These are phyloP conservation scores for Candida succiphila DNA, from an alignment of 805 yeast genomes.

Conservation along the genomic window DNA sequence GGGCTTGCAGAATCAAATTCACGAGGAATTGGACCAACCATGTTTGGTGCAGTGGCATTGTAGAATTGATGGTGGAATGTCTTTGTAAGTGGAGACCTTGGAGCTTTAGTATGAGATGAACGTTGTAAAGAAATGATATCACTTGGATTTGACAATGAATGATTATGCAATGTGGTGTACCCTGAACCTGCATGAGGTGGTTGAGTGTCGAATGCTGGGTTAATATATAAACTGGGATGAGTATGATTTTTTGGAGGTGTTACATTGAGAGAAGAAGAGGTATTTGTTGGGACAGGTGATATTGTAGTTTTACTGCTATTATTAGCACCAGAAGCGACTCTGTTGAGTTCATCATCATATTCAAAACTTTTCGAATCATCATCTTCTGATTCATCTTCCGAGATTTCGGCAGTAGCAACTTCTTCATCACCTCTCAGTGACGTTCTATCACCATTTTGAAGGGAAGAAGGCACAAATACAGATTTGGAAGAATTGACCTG, in stretches of 20 bases:
- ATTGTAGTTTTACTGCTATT: background rate
- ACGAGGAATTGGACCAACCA: background rate
- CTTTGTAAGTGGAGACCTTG: slow-evolving; percentile 14
- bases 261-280: no score
- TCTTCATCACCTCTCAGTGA: background rate
- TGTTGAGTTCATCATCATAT: background rate
- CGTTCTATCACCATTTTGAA: background rate
- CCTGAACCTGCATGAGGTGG: background rate
- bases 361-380: background rate
- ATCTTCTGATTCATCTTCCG: background rate
- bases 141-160: slow-evolving; percentile 18
- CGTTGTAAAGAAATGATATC: slow-evolving; percentile 6
- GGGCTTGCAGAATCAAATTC: background rate
- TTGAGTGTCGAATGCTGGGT: background rate
- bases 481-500: slow-evolving; percentile 27
- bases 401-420: background rate
- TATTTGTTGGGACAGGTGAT: background rate
- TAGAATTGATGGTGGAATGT: slow-evolving; percentile 11
- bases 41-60: slow-evolving; percentile 12
- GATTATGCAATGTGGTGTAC: slow-evolving; percentile 11
- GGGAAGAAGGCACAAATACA: slow-evolving; percentile 11
- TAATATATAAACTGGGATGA: background rate
- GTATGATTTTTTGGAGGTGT: background rate
- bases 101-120: slow-evolving; percentile 5
- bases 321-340: background rate